These are phyloP conservation scores for Suillus subaureus DNA, from an alignment of 768 basidiomycete species.

Conservation along the genomic window DNA sequence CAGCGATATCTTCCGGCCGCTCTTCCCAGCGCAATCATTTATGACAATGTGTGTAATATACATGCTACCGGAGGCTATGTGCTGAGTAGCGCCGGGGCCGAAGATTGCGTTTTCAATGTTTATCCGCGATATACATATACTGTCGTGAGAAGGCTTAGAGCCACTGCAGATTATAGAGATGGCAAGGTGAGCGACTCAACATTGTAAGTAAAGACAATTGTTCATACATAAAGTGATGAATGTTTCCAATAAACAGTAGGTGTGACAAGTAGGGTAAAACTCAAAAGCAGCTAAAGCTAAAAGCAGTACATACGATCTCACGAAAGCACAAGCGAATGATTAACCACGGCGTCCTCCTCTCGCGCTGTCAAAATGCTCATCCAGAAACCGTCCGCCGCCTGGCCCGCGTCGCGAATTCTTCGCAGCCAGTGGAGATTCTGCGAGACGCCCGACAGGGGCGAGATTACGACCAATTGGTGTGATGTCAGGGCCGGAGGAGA, in stretches of 20 bases:
- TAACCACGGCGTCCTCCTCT: slow-evolving; percentile 6
- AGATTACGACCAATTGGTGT: slow-evolving; percentile 53
- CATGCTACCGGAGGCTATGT: background rate
- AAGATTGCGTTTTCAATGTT: background rate
- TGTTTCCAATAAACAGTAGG: background rate
- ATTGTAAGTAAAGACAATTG: background rate
- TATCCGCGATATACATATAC: background rate
- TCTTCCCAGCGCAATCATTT: slow-evolving; percentile 11
- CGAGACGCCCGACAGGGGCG: slow-evolving; percentile 20
- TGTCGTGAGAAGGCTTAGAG: background rate
- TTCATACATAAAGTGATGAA: background rate
- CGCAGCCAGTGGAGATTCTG: slow-evolving; percentile 32
- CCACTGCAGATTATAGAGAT: background rate
- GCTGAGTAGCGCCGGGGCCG: background rate
- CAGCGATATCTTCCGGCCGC: background rate
- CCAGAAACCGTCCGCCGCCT: slow-evolving; percentile 11
- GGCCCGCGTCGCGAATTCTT: slow-evolving; percentile 27
- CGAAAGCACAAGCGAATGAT: background rate
- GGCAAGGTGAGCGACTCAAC: background rate
- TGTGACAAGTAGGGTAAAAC: slow-evolving; percentile 1
- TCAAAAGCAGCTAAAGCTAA: background rate
- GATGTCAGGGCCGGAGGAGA: slow-evolving; percentile 38
- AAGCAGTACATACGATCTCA: slow-evolving; percentile 3
- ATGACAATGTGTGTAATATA: slow-evolving; percentile 4
- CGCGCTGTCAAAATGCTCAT: slow-evolving; percentile 9